These are phyloP conservation scores for Verticillium longisporum DNA, from an alignment of 2,329 filamentous ascomycete genomes.

Conservation along the genomic window DNA sequence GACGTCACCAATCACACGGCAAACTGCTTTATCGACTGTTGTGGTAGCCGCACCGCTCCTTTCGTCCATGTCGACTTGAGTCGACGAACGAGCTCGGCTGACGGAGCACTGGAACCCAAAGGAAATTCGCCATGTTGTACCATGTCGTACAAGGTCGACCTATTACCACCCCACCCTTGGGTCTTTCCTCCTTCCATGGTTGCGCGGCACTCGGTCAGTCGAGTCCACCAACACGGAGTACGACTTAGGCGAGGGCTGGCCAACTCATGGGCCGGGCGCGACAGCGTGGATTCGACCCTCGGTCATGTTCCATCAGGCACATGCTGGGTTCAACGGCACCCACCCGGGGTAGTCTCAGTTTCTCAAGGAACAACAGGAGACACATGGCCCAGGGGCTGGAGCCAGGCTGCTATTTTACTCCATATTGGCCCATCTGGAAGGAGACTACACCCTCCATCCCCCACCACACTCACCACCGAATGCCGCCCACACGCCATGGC, in stretches of 20 bases:
- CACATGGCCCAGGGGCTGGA: not conserved
- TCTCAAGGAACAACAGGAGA: not conserved
- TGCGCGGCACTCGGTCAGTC: not conserved
- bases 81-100: not conserved
- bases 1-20: not conserved
- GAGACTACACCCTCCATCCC: not conserved
- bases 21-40: slow-evolving; percentile 1
- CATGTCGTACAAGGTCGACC: not conserved
- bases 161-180: not conserved
- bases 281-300: not conserved
- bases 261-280: not conserved
- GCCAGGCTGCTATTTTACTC: not conserved
- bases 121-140: not conserved
- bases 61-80: not conserved
- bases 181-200: not conserved
- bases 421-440: not conserved
- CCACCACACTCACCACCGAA: not conserved
- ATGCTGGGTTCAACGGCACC: not conserved
- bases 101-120: not conserved
- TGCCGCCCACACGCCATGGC: slow-evolving; percentile 12
- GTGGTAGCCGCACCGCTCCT: not conserved
- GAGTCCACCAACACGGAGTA: not conserved
- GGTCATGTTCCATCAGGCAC: not conserved
- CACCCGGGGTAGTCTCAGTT: not conserved
- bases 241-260: not conserved